phyloP scores from a whole-genome alignment of 768 basidiomycete genomes.

The Tephrocybe sp. region DNA sequence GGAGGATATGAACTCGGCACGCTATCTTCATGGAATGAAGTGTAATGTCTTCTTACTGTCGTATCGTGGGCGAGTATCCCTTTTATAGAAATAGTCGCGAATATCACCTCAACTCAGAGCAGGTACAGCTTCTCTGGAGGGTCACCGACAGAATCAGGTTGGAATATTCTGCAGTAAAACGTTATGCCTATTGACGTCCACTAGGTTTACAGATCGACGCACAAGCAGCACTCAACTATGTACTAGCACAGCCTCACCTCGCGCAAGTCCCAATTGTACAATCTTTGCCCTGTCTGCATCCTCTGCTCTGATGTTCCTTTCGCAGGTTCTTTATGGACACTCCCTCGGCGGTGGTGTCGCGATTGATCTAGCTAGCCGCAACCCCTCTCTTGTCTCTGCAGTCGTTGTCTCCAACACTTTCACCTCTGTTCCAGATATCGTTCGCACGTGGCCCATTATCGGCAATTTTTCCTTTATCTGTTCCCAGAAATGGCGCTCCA shows the following conservation, averaged over 20 bases:
- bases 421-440: slow-evolving; percentile 73
- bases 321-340: slow-evolving; percentile 70
- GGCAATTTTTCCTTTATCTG: slow-evolving; percentile 66
- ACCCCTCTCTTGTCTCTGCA: slow-evolving; percentile 64
- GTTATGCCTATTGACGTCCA: not conserved
- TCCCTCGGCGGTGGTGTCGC: slow-evolving; percentile 89
- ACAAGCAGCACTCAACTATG: slow-evolving; percentile 72
- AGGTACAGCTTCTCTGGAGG: not conserved
- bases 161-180: not conserved
- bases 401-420: slow-evolving; percentile 91
- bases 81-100: not conserved
- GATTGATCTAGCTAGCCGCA: slow-evolving; percentile 76
- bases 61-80: slow-evolving; percentile 74
- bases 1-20: slow-evolving; percentile 65
- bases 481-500: slow-evolving; percentile 82
- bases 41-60: slow-evolving; percentile 89
- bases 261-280: slow-evolving; percentile 59
- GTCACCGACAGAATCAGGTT: not conserved
- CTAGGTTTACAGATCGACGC: slow-evolving; percentile 77
- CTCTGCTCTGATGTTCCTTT: slow-evolving; percentile 15
- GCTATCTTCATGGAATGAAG: slow-evolving; percentile 63
- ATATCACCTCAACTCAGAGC: not conserved
- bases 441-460: slow-evolving; percentile 64
- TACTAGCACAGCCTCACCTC: slow-evolving; percentile 56
- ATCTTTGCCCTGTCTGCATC: not conserved